Percentiles rank a stretch among this genome's conserved stretches.
Conservation (phyloP, 1,139 yeast species). For the Lodderomyces beijingensis region DNA sequence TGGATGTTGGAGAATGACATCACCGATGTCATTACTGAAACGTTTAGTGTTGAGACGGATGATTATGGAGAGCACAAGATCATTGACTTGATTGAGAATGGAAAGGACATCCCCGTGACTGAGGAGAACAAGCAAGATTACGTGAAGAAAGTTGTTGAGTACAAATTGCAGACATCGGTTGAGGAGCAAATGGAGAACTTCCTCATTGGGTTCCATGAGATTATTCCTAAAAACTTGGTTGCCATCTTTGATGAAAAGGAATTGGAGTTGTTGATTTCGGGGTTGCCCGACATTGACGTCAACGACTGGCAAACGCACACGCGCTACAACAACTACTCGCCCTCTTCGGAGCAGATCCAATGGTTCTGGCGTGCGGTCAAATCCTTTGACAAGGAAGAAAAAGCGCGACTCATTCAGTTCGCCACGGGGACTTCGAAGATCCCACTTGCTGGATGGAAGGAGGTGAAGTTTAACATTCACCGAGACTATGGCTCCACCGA, state of each 20-base stretch:
- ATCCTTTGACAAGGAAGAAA: slow-evolving; percentile 89
- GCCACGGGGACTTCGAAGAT: slow-evolving; percentile 98
- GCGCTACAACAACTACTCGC: slow-evolving; percentile 75
- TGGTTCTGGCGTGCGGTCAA: slow-evolving; percentile 99
- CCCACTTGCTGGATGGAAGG: slow-evolving; percentile 91
- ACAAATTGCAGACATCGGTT: slow-evolving; percentile 77
- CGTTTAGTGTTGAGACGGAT: slow-evolving; percentile 89
- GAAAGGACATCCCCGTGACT: slow-evolving; percentile 80
- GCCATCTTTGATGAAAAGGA: slow-evolving; percentile 95
- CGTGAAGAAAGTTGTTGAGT: slow-evolving; percentile 81
- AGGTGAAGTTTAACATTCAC: slow-evolving; percentile 83
- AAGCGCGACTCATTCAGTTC: slow-evolving; percentile 90
- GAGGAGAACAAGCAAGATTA: slow-evolving; percentile 90
- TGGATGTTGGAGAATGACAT: slow-evolving; percentile 98
- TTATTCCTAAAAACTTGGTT: slow-evolving; percentile 83
- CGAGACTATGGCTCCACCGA: slow-evolving; percentile 84
- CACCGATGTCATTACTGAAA: slow-evolving; percentile 94
- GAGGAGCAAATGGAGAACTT: slow-evolving; percentile 86
- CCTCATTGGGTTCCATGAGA: slow-evolving; percentile 83
- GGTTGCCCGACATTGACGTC: slow-evolving; percentile 93
- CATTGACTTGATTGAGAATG: slow-evolving; percentile 76
- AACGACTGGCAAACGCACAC: slow-evolving; percentile 94
- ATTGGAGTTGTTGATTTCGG: slow-evolving; percentile 85
- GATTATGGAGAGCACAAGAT: slow-evolving; percentile 88
- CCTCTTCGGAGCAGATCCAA: slow-evolving; percentile 82